Evolutionary conservation across 768 basidiomycete genomes (phyloP).

Genomic region (Xanthoconium stramineum): DNA sequence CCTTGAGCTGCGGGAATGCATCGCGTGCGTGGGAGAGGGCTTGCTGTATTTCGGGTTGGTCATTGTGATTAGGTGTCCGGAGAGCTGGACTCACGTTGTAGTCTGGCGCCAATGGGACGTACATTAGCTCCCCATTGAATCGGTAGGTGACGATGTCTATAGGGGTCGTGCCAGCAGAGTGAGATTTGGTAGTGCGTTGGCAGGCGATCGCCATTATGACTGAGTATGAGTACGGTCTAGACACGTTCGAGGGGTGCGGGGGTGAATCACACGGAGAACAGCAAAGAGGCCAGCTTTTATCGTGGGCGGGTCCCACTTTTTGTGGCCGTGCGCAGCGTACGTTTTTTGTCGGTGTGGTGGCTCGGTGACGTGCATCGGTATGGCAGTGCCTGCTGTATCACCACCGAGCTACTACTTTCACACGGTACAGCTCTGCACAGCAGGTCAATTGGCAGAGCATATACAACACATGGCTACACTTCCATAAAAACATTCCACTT

Average conservation of each 20-base stretch:
- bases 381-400: too few relatives aligned
- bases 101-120: slow-evolving; percentile 42
- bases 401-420: too few relatives aligned
- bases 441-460: too few relatives aligned
- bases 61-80: too few relatives aligned
- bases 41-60: slow-evolving; percentile 30
- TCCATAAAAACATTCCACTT: not conserved
- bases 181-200: not conserved
- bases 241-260: not conserved
- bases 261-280: not conserved
- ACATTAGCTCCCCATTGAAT: slow-evolving; percentile 41
- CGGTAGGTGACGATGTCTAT: slow-evolving; percentile 52
- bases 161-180: not conserved
- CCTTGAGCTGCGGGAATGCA: slow-evolving; percentile 43
- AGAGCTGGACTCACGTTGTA: slow-evolving; percentile 38
- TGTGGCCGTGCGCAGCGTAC: too few relatives aligned
- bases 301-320: too few relatives aligned
- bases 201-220: not conserved
- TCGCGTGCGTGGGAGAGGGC: slow-evolving; percentile 49
- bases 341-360: too few relatives aligned
- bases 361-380: too few relatives aligned
- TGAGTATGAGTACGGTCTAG: too few relatives aligned
- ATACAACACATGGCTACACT: too few relatives aligned
- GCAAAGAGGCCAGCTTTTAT: not conserved
- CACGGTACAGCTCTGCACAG: too few relatives aligned